phyloP scores from a whole-genome alignment of 106 monocot species.

The Acorus gramineus region DNA sequence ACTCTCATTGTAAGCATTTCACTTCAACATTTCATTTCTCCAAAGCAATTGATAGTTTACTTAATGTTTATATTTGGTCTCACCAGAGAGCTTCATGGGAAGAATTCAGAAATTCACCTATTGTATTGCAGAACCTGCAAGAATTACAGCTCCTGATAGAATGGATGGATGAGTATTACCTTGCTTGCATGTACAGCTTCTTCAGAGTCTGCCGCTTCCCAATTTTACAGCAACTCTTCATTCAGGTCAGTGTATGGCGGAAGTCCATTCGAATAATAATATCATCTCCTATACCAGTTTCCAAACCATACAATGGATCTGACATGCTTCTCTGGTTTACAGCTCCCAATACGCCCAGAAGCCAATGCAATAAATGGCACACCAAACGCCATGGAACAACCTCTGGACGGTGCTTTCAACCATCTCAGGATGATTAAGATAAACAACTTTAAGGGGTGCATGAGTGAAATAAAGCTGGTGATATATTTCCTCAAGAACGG shows the following conservation, averaged over 20 bases:
- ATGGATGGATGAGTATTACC: constrained; percentile 9
- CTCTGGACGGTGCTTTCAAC: constrained; percentile 16
- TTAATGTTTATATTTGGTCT: neutral
- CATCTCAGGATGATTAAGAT: constrained; percentile 10
- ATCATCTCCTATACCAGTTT: neutral
- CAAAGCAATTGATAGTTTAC: neutral
- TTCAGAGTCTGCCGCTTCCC: constrained; percentile 24
- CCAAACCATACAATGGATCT: neutral
- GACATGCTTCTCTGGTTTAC: neutral
- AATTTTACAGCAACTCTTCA: constrained; percentile 33
- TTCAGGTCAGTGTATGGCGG: constrained; percentile 12
- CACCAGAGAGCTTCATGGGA: neutral
- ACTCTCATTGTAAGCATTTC: constrained; percentile 18
- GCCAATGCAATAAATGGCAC: neutral
- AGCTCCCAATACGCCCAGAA: constrained; percentile 8
- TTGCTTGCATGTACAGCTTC: constrained; percentile 17
- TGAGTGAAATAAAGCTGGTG: constrained; percentile 11
- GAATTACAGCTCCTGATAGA: constrained; percentile 32
- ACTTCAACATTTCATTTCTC: neutral
- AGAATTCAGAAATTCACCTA: constrained; percentile 6
- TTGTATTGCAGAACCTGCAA: constrained; percentile 26
- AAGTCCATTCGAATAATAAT: neutral
- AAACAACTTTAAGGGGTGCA: constrained; percentile 13
- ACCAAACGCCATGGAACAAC: neutral
- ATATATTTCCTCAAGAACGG: constrained; percentile 9